Base-by-base conservation (phyloP, 2,329 filamentous ascomycete genomes). In the Colletotrichum chlorophyti region DNA sequence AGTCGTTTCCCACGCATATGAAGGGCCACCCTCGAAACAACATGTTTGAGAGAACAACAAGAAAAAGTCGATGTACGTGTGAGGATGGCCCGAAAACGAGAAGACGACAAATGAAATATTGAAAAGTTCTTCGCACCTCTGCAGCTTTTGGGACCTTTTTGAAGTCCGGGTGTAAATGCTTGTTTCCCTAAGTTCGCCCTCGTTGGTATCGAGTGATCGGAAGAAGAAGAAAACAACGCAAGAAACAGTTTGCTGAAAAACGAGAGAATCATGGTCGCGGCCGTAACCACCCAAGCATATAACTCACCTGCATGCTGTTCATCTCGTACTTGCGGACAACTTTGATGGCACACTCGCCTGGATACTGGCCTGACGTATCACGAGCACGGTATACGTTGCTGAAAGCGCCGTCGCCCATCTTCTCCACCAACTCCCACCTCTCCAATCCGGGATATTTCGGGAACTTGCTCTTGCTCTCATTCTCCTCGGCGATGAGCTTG, bases 361-460 rank as follows among this genome's bases (percentile, higher is more conserved):
- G 84, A 19, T 59, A 26, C 62, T 88, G 81, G 35, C 91, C 90
- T 6, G 87, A 83, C 41, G 78, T 72, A 72, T 99, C 95, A 65
- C 83, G 85, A 32, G 95, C 95, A 34, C 91, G 88, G 76, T 98
- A 99, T 64, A 99, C 95, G 70, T 98, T 98, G 80, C 94, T 98
- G 82, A 99, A 99, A 60, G 95, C 95, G 61, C 95, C 95, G 66
- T 98, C 95, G 64, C 95, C 95, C 94, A 99, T 99, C 83, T 98
- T 98, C 77, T 97, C 93, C 49, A 95, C 58, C 29, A 97, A 79
- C 51, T 89, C 86, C 89, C 91, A 99, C 69, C 93, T 81, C 67
- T 96, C 92, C 34, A 96, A 79, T 32, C 91, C 91, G 1, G 91
- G 91, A 68, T 96, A 96, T 45, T 31, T 63, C 35, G 95, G 94